Evolutionary conservation across 2,329 filamentous ascomycete genomes (phyloP).

Genomic region (Diaporthe sp.): DNA sequence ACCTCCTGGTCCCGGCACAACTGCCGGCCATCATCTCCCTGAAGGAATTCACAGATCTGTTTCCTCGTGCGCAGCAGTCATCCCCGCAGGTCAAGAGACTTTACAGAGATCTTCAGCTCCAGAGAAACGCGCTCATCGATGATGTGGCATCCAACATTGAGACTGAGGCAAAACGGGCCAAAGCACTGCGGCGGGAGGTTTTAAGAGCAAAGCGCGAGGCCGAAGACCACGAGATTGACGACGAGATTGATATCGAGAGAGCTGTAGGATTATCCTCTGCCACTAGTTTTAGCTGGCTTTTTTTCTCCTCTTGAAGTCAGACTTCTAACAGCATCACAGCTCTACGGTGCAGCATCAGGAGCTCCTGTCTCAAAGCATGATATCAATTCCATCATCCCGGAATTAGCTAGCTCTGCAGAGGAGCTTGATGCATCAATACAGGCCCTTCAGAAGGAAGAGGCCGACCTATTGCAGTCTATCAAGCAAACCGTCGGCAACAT

Average conservation of each 20-base stretch:
- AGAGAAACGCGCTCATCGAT: conserved; percentile 79
- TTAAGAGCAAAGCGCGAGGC: conserved; percentile 66
- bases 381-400: conserved; percentile 74
- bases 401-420: conserved; percentile 76
- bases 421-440: conserved; percentile 79
- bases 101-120: conserved; percentile 84
- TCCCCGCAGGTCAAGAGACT: conserved; percentile 78
- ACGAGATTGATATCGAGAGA: conserved; percentile 74
- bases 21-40: conserved; percentile 81
- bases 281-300: conserved; percentile 38
- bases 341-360: conserved; percentile 71
- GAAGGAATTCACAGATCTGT: conserved; percentile 81
- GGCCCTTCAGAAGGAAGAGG: conserved; percentile 75
- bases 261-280: conserved; percentile 57
- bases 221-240: conserved; percentile 70
- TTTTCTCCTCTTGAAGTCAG: background rate
- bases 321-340: conserved; percentile 30
- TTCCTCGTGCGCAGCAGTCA: conserved; percentile 76
- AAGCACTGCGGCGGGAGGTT: conserved; percentile 70
- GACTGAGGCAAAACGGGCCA: conserved; percentile 73
- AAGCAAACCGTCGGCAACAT: conserved; percentile 77
- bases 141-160: conserved; percentile 75
- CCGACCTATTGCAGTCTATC: conserved; percentile 71
- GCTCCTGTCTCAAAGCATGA: conserved; percentile 69
- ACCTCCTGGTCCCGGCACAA: conserved; percentile 82